Percentiles rank a stretch among this genome's conserved stretches.
These are phyloP conservation scores for Polysphondylium violaceum DNA, from an alignment of 78 protist species.

Conservation along the genomic window DNA sequence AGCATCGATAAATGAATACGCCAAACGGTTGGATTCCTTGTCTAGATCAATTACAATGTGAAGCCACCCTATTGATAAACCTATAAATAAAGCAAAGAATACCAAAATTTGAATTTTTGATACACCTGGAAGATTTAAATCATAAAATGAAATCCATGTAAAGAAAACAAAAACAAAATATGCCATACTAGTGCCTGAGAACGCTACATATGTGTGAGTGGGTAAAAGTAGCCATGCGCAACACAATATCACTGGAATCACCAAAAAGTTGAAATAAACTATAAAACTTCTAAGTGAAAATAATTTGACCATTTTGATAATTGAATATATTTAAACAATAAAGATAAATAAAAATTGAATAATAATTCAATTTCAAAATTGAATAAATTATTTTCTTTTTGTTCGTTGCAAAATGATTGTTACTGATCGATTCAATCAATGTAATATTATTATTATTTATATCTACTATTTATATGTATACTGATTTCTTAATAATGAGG, in stretches of 20 bases:
- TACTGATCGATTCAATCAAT: too few species aligned
- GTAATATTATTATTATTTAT: too few species aligned
- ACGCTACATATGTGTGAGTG: background rate
- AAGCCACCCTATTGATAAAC: constrained; percentile 53
- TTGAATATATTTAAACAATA: too few species aligned
- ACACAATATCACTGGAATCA: constrained; percentile 22
- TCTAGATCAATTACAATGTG: constrained; percentile 8
- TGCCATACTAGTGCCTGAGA: constrained; percentile 30
- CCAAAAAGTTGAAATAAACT: constrained; percentile 34
- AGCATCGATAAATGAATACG: constrained; percentile 53
- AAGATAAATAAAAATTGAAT: too few species aligned
- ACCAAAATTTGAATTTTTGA: constrained; percentile 39
- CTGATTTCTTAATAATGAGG: too few species aligned
- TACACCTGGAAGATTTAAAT: constrained; percentile 68
- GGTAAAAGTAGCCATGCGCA: constrained; percentile 46
- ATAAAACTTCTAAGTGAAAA: constrained; percentile 36
- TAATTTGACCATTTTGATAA: background rate
- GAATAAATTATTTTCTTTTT: too few species aligned
- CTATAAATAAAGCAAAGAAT: constrained; percentile 27
- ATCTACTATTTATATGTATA: too few species aligned
- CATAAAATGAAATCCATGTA: constrained; percentile 76
- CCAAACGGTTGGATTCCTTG: constrained; percentile 25
- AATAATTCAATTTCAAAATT: too few species aligned
- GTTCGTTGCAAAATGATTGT: too few species aligned
- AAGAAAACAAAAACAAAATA: constrained; percentile 55